Evolutionary conservation across 805 yeast species (phyloP).

Genomic region (Sungouiella thailandica): DNA sequence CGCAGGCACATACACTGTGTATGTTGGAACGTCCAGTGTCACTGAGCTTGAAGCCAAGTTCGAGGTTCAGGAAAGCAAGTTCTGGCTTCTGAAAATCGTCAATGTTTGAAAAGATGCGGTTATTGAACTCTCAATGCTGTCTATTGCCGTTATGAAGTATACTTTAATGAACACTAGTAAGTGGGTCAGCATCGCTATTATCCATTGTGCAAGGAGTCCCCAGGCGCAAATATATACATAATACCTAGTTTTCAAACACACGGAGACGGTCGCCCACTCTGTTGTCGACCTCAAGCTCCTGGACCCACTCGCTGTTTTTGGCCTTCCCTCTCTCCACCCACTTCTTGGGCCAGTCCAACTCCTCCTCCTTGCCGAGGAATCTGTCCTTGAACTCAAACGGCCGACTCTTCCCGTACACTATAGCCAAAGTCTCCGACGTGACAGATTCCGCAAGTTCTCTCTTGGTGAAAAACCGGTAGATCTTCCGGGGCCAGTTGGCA

Average conservation of each 20-base stretch:
- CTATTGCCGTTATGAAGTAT: too few species aligned
- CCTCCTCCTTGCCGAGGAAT: slow-evolving; percentile 20
- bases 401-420: slow-evolving; percentile 49
- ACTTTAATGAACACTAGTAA: too few species aligned
- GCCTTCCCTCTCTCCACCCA: slow-evolving; percentile 80
- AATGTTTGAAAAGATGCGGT: too few species aligned
- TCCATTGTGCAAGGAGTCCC: too few species aligned
- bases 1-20: not conserved
- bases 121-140: too few species aligned
- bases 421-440: slow-evolving; percentile 49
- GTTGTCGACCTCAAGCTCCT: slow-evolving; percentile 64
- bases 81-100: not conserved
- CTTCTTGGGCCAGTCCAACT: slow-evolving; percentile 26
- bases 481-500: slow-evolving; percentile 65
- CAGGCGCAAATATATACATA: too few species aligned
- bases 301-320: slow-evolving; percentile 83
- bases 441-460: slow-evolving; percentile 66
- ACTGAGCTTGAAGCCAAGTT: not conserved
- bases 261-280: slow-evolving; percentile 53
- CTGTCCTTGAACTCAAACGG: slow-evolving; percentile 46
- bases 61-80: not conserved
- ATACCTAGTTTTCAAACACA: slow-evolving; percentile 33
- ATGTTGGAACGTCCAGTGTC: not conserved
- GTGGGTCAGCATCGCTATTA: too few species aligned
- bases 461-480: slow-evolving; percentile 72